Conservation (phyloP, 352 stramenopile species). For the Phytopythium oedochilum region DNA sequence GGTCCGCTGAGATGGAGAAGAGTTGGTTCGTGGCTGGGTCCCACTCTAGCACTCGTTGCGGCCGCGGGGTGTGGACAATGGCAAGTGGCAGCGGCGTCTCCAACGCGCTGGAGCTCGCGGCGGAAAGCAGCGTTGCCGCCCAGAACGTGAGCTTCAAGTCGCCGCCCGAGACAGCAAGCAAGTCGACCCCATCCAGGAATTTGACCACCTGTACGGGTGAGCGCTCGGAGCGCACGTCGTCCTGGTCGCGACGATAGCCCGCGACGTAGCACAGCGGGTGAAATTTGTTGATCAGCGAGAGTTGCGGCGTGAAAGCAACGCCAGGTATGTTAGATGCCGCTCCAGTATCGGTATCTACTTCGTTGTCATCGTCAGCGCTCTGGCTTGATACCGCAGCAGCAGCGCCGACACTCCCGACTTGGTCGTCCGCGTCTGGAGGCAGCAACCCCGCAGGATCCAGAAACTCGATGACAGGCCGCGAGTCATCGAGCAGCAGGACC, state of each 20-base stretch:
- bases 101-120: constrained; percentile 49
- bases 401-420: background rate
- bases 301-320: constrained; percentile 26
- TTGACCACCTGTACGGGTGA: constrained; percentile 73
- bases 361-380: constrained; percentile 4
- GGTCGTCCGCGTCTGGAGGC: constrained; percentile 21
- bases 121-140: constrained; percentile 54
- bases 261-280: constrained; percentile 65
- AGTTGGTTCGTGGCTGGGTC: constrained; percentile 39
- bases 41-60: constrained; percentile 74
- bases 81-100: constrained; percentile 61
- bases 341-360: background rate
- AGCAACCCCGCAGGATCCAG: constrained; percentile 45
- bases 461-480: constrained; percentile 64
- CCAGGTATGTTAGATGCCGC: background rate
- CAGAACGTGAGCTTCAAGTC: constrained; percentile 82
- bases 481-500: constrained; percentile 56
- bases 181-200: constrained; percentile 49
- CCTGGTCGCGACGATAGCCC: constrained; percentile 71
- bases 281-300: constrained; percentile 63
- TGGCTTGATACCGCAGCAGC: background rate
- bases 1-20: constrained; percentile 70
- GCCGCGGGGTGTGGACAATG: constrained; percentile 57
- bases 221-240: constrained; percentile 68
- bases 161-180: constrained; percentile 64